Evolutionary conservation across 139 green algal species (phyloP).

Genomic region (Tetratostichococcus sp.): DNA sequence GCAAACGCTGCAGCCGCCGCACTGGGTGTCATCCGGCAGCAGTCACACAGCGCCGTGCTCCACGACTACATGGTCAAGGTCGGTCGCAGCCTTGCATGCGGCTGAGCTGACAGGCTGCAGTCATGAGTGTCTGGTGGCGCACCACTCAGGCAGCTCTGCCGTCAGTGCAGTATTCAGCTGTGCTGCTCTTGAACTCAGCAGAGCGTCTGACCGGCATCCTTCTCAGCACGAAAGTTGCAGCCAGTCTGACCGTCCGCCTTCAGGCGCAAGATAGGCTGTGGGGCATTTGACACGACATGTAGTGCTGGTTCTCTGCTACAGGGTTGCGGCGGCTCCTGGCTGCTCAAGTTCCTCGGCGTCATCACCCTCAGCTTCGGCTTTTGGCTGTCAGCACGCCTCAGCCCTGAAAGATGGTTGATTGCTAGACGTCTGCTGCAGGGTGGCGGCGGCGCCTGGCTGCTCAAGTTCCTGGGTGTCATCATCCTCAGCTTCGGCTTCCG

Average conservation of each 20-base stretch:
- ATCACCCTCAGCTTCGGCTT: constrained; percentile 89
- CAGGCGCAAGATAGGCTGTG: too few relatives aligned
- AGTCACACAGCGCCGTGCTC: constrained; percentile 40
- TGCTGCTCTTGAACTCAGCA: too few relatives aligned
- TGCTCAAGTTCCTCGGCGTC: constrained; percentile 81
- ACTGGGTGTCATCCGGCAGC: constrained; percentile 39
- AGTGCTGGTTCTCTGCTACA: neutral
- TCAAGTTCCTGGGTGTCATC: constrained; percentile 80
- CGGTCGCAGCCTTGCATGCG: too few relatives aligned
- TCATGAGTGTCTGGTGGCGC: too few relatives aligned
- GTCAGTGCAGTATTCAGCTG: too few relatives aligned
- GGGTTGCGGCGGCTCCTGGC: constrained; percentile 66
- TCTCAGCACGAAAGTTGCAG: too few relatives aligned
- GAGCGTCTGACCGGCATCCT: too few relatives aligned
- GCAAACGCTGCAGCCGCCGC: constrained; percentile 47
- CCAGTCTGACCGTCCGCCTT: too few relatives aligned
- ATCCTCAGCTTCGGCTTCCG: constrained; percentile 87
- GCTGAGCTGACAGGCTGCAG: too few relatives aligned
- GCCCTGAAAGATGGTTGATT: neutral
- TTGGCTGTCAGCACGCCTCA: too few relatives aligned
- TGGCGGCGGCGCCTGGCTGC: constrained; percentile 76
- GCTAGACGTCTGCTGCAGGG: constrained; percentile 1
- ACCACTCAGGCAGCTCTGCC: too few relatives aligned
- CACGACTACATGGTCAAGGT: constrained; percentile 57
- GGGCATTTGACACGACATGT: too few relatives aligned